phyloP scores from a whole-genome alignment of 495 filamentous ascomycete species.

The Tuber umbilicatum region DNA sequence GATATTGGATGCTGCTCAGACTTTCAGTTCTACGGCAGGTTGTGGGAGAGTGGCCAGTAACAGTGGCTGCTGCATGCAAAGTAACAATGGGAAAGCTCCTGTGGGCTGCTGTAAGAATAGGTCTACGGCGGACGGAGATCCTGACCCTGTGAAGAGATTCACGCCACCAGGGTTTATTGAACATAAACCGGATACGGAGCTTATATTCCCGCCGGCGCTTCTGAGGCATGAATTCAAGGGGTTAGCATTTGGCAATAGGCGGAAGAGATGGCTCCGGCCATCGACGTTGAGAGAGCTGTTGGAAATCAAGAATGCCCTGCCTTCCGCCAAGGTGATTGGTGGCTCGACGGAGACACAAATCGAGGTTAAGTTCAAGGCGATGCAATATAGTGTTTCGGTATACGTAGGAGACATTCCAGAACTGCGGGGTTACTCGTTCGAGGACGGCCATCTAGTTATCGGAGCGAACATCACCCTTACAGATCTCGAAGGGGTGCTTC shows the following conservation, averaged over 20 bases:
- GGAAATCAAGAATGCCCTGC: constrained; percentile 80
- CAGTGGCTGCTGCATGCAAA: constrained; percentile 63
- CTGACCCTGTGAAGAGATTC: constrained; percentile 59
- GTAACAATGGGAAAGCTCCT: constrained; percentile 47
- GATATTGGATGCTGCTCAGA: constrained; percentile 84
- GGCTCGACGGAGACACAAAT: constrained; percentile 97
- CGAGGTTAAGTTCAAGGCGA: constrained; percentile 94
- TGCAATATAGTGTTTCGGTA: constrained; percentile 82
- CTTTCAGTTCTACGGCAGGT: constrained; percentile 52
- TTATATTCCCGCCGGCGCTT: constrained; percentile 85
- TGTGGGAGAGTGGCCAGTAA: constrained; percentile 50
- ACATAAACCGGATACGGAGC: constrained; percentile 83
- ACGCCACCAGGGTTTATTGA: constrained; percentile 83
- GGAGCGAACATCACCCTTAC: constrained; percentile 89
- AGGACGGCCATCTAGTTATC: constrained; percentile 74
- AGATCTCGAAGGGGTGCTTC: constrained; percentile 66
- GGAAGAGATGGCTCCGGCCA: constrained; percentile 88
- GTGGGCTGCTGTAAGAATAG: constrained; percentile 57
- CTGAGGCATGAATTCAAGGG: constrained; percentile 75
- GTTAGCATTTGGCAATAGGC: constrained; percentile 86
- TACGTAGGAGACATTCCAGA: constrained; percentile 91
- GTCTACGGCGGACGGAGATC: constrained; percentile 39
- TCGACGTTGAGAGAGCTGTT: constrained; percentile 80
- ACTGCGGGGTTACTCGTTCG: constrained; percentile 68
- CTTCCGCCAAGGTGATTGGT: constrained; percentile 86